phyloP scores from a whole-genome alignment of 2,329 filamentous ascomycete genomes.

The Aspergillus spinulosporus region DNA sequence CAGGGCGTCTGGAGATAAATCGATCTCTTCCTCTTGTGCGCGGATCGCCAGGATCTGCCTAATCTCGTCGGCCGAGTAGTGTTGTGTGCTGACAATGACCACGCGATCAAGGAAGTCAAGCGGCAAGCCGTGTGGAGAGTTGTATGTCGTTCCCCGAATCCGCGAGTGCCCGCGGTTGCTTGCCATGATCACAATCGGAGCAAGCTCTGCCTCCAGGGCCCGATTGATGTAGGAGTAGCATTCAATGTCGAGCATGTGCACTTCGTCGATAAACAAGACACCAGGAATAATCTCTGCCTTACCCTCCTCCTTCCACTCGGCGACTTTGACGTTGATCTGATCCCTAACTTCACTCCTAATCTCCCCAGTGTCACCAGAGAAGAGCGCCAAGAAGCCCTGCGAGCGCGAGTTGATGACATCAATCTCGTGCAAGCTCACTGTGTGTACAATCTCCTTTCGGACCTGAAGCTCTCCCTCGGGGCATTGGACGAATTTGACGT shows the following conservation, averaged over 20 bases:
- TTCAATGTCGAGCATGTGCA: conserved; percentile 99
- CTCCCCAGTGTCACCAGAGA: conserved; percentile 96
- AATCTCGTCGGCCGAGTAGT: conserved; percentile 81
- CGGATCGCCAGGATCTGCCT: conserved; percentile 89
- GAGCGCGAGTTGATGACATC: conserved; percentile 99
- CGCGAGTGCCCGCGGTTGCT: conserved; percentile 90
- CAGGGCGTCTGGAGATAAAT: conserved; percentile 83
- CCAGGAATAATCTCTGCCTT: conserved; percentile 98
- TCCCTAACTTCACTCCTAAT: conserved; percentile 96
- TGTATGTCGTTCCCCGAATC: conserved; percentile 91
- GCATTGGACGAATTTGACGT: conserved; percentile 97
- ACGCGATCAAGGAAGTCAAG: conserved; percentile 95
- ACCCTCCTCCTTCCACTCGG: conserved; percentile 98
- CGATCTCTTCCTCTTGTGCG: conserved; percentile 93
- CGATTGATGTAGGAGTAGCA: conserved; percentile 99
- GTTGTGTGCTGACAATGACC: conserved; percentile 90
- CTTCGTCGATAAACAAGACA: conserved; percentile 97
- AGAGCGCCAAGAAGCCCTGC: conserved; percentile 96
- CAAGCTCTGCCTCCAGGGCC: conserved; percentile 88
- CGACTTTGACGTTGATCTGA: conserved; percentile 98
- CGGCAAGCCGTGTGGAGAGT: conserved; percentile 87
- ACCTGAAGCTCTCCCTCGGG: conserved; percentile 97
- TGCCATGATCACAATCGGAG: conserved; percentile 98
- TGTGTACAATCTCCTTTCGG: conserved; percentile 95
- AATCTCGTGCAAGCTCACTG: conserved; percentile 95